Evolutionary conservation across 2,329 filamentous ascomycete species (phyloP).

Genomic region (Botrytis paeoniae): DNA sequence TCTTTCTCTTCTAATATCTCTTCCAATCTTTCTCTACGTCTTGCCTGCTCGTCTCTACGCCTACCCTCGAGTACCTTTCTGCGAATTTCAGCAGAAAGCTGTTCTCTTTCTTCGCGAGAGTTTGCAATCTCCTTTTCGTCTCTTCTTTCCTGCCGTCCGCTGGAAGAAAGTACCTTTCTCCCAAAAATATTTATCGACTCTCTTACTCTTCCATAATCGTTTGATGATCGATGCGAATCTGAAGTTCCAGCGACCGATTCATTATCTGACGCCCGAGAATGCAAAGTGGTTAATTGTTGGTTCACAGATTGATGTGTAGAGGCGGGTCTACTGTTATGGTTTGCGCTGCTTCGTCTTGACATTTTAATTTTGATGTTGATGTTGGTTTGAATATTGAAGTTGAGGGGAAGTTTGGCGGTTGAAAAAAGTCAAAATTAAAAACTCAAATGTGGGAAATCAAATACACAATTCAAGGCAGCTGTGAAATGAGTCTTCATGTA

Average conservation of each 20-base stretch:
- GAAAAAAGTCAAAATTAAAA: background rate
- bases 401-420: background rate
- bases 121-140: background rate
- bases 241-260: background rate
- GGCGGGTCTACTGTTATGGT: background rate
- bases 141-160: background rate
- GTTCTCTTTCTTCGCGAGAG: background rate
- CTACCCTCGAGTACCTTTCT: background rate
- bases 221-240: background rate
- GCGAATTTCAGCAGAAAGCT: background rate
- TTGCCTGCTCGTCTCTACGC: background rate
- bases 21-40: background rate
- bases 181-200: background rate
- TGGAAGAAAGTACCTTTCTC: no score
- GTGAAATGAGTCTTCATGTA: no score
- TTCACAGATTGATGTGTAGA: background rate
- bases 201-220: background rate
- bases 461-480: rapidly evolving
- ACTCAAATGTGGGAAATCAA: background rate
- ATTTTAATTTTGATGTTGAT: background rate
- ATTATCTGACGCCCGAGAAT: background rate
- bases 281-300: background rate
- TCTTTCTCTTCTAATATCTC: background rate
- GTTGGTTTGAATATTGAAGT: background rate
- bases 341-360: background rate